Conservation (phyloP, 805 yeast species). For the Komagataella mondaviorum region DNA sequence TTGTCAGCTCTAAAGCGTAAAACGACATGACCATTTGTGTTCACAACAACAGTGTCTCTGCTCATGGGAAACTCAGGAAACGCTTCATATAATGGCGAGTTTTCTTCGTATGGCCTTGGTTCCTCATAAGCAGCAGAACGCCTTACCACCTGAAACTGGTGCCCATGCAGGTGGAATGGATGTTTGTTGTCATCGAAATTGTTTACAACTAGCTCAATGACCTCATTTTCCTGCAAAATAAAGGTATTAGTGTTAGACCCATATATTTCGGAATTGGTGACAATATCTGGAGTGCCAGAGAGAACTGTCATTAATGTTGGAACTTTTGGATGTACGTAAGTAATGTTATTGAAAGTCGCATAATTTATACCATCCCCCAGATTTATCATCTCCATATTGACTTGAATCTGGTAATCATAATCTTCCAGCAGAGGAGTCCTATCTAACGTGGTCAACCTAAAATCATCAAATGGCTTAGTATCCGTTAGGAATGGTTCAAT, state of each 20-base stretch:
- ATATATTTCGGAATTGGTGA: conserved; percentile 48
- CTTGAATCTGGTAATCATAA: conserved; percentile 46
- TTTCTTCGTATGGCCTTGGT: conserved; percentile 42
- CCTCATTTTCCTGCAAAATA: conserved; percentile 45
- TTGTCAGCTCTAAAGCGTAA: conserved; percentile 69
- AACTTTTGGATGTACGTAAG: conserved; percentile 53
- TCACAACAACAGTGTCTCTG: conserved; percentile 62
- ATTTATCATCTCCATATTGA: conserved; percentile 52
- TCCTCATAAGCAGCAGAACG: conserved; percentile 40
- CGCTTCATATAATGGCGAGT: conserved; percentile 12
- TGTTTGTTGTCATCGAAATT: conserved; percentile 72
- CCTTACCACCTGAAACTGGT: conserved; percentile 47
- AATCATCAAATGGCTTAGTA: conserved; percentile 44
- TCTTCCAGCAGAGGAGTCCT: conserved; percentile 32
- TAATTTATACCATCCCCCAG: conserved; percentile 65
- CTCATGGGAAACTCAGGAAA: conserved; percentile 47
- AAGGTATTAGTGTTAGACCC: conserved; percentile 58
- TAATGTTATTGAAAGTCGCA: conserved; percentile 60
- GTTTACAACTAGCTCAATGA: conserved; percentile 65
- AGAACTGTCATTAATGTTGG: conserved; percentile 58
- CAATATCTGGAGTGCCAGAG: conserved; percentile 32
- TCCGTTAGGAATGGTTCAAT: conserved; percentile 31
- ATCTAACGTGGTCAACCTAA: conserved; percentile 25
- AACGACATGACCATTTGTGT: conserved; percentile 56
- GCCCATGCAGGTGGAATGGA: conserved; percentile 74